Evolutionary conservation across 2,329 filamentous ascomycete species (phyloP).

Genomic region (Diplodia scrobiculata): DNA sequence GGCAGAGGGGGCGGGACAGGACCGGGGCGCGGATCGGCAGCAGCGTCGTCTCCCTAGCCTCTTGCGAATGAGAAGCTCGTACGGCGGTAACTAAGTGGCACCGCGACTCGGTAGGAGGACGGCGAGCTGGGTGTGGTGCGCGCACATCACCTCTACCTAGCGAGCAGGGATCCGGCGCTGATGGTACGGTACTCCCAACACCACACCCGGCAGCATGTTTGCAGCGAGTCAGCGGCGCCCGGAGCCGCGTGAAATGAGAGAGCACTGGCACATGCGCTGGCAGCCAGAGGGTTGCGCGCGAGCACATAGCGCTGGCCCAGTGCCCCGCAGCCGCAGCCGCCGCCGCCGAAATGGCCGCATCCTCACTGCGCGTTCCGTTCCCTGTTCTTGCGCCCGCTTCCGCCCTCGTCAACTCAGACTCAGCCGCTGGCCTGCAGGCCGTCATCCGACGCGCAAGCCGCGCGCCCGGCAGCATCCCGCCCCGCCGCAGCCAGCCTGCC

Average conservation of each 20-base stretch:
- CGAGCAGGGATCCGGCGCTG: conserved; percentile 21
- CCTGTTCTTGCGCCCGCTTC: conserved; percentile 1
- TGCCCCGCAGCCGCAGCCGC: conserved; percentile 11
- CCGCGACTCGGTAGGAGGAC: conserved; percentile 26
- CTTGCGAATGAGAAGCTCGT: conserved; percentile 25
- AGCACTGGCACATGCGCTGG: background rate
- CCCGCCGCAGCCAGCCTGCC: background rate
- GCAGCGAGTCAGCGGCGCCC: conserved; percentile 2
- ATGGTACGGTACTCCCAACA: conserved; percentile 12
- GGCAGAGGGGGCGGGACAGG: background rate
- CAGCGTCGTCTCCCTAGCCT: conserved; percentile 17
- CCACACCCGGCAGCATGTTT: background rate
- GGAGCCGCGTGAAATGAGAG: background rate
- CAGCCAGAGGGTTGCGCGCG: background rate
- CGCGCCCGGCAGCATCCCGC: background rate
- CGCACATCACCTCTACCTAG: conserved; percentile 17
- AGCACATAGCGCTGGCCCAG: background rate
- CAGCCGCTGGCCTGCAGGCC: background rate
- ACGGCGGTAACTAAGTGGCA: conserved; percentile 27
- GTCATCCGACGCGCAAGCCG: conserved; percentile 6
- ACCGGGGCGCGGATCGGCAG: conserved; percentile 8
- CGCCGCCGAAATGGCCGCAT: conserved; percentile 22
- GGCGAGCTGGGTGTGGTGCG: conserved; percentile 23
- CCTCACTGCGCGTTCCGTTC: conserved; percentile 3
- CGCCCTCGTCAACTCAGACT: too few relatives aligned